Evolutionary conservation across 805 yeast species (phyloP).

Genomic region (Candida patagonica): DNA sequence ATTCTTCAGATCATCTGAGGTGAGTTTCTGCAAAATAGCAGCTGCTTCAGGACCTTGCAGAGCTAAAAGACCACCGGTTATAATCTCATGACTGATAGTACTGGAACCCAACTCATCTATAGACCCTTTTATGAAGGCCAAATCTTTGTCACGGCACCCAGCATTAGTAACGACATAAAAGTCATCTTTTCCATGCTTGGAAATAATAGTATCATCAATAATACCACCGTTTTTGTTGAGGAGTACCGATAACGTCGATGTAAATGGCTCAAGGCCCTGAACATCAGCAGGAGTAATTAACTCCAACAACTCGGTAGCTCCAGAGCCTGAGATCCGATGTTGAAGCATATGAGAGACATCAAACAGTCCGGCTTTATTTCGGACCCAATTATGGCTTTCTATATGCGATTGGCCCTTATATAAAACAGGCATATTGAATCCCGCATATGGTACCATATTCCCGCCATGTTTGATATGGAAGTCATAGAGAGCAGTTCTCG

Average conservation of each 20-base stretch:
- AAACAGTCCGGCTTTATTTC: slow-evolving; percentile 78
- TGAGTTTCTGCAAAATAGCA: slow-evolving; percentile 52
- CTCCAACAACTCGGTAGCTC: slow-evolving; percentile 59
- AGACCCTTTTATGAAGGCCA: slow-evolving; percentile 50
- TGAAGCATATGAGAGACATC: slow-evolving; percentile 98
- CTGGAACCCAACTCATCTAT: slow-evolving; percentile 31
- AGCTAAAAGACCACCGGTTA: slow-evolving; percentile 70
- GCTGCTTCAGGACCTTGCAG: slow-evolving; percentile 88
- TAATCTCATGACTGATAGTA: slow-evolving; percentile 26
- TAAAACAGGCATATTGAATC: slow-evolving; percentile 90
- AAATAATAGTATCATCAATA: slow-evolving; percentile 88
- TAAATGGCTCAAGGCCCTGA: slow-evolving; percentile 41
- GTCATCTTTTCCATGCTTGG: slow-evolving; percentile 59
- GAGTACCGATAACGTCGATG: slow-evolving; percentile 69
- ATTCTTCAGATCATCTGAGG: slow-evolving; percentile 44
- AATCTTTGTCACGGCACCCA: slow-evolving; percentile 81
- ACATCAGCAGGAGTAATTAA: slow-evolving; percentile 85
- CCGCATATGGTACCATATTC: slow-evolving; percentile 92
- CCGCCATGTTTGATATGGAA: slow-evolving; percentile 73
- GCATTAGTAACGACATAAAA: slow-evolving; percentile 94
- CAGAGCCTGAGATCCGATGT: slow-evolving; percentile 65
- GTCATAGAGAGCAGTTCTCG: slow-evolving; percentile 70
- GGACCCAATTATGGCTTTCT: slow-evolving; percentile 92
- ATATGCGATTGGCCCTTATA: slow-evolving; percentile 80
- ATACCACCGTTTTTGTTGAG: slow-evolving; percentile 71